Conservation (phyloP, 2,329 filamentous ascomycete species). For the Fonsecaea pedrosoi region DNA sequence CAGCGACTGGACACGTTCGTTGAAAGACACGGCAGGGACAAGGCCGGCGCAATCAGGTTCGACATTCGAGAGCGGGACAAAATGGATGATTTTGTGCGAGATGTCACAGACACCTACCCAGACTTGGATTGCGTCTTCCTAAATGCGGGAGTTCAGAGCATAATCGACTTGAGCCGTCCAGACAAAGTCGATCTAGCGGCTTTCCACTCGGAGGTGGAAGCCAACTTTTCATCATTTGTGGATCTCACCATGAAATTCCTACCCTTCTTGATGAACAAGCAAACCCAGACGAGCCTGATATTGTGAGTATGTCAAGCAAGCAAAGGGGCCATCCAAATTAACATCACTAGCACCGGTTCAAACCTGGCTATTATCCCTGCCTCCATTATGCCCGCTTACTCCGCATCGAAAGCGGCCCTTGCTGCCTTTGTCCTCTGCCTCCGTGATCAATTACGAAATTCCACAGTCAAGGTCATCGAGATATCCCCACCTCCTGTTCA, state of each 20-base stretch:
- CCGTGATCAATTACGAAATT: slow-evolving; percentile 51
- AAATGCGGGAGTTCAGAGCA: slow-evolving; percentile 63
- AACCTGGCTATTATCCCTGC: slow-evolving; percentile 58
- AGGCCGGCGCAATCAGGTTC: slow-evolving; percentile 51
- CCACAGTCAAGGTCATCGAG: slow-evolving; percentile 55
- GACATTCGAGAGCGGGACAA: slow-evolving; percentile 56
- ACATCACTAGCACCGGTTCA: slow-evolving; percentile 47
- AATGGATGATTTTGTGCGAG: slow-evolving; percentile 53
- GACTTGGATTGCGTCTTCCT: slow-evolving; percentile 64
- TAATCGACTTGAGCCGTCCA: slow-evolving; percentile 57
- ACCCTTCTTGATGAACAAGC: slow-evolving; percentile 51
- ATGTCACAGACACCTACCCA: slow-evolving; percentile 51
- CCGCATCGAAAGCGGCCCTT: too few relatives aligned
- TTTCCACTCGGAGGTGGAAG: slow-evolving; percentile 54
- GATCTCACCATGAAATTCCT: slow-evolving; percentile 56
- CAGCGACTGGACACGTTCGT: slow-evolving; percentile 59
- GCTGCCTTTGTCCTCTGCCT: slow-evolving; percentile 53
- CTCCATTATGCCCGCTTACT: slow-evolving; percentile 58
- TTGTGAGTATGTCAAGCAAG: slow-evolving; percentile 39
- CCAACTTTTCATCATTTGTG: slow-evolving; percentile 58
- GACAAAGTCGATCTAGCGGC: slow-evolving; percentile 50
- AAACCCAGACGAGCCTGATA: slow-evolving; percentile 42
- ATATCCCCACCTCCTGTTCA: slow-evolving; percentile 54
- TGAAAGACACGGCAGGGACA: slow-evolving; percentile 51
- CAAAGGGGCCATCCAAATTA: background rate